A percentile compares a stretch with the other conserved stretches of the same genome.
Conservation (phyloP, 164 flowering plant species). For the Chloranthus sessilifolius region DNA sequence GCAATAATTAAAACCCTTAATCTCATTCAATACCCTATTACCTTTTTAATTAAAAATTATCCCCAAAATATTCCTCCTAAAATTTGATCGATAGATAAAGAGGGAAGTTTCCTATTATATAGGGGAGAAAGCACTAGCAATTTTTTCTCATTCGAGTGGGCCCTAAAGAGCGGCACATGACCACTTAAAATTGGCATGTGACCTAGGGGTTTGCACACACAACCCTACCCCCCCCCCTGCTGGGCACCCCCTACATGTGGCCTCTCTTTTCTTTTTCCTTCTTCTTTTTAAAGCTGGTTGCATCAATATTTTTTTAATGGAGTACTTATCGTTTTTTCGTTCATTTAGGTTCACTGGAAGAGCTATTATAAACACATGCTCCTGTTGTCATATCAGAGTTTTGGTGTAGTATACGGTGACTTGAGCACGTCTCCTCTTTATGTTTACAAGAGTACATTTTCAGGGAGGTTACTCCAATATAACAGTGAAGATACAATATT, state of each 20-base stretch:
- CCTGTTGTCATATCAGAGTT: conserved; percentile 63
- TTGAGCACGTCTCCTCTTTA: conserved; percentile 74
- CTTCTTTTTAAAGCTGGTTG: neutral
- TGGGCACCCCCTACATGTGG: too few species aligned
- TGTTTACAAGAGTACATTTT: conserved; percentile 53
- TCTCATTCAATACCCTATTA: too few species aligned
- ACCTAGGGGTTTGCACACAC: too few species aligned
- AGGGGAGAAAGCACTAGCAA: neutral
- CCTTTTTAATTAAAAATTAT: too few species aligned
- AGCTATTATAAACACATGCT: conserved; percentile 22
- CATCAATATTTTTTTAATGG: neutral
- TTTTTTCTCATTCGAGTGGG: neutral
- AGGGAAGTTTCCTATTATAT: too few species aligned
- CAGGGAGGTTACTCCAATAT: conserved; percentile 33
- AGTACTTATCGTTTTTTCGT: neutral
- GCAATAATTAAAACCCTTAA: too few species aligned
- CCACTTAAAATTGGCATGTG: too few species aligned
- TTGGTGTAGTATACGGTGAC: conserved; percentile 65
- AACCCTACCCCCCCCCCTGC: too few species aligned
- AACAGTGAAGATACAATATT: conserved; percentile 52
- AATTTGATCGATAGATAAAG: too few species aligned
- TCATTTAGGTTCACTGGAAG: conserved; percentile 38
- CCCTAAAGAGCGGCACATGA: neutral
- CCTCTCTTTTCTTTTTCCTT: neutral
- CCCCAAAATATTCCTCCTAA: too few species aligned